phyloP scores from a whole-genome alignment of 83 land plant genomes.

The Diphasiastrum complanatum region DNA sequence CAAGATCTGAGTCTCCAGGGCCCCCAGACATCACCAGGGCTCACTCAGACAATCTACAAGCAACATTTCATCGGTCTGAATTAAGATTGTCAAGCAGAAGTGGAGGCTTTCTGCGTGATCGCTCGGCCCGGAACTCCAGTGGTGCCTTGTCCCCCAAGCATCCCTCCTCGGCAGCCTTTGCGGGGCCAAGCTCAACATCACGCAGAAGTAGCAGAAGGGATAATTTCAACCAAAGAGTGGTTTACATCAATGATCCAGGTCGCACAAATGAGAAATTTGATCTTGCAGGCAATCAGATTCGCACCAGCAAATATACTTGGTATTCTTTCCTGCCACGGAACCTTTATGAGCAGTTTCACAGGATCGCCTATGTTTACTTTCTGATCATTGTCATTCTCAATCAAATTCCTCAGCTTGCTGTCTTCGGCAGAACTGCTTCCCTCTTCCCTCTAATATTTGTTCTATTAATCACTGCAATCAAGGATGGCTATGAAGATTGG shows the following conservation, averaged over 20 bases:
- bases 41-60: too few relatives aligned
- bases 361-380: constrained; percentile 5
- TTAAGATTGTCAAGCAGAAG: too few relatives aligned
- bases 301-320: constrained; percentile 10
- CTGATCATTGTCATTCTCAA: too few relatives aligned
- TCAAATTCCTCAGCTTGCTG: background rate
- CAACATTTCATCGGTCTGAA: too few relatives aligned
- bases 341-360: constrained; percentile 6
- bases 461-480: constrained; percentile 1
- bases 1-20: too few relatives aligned
- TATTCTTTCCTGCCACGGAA: constrained; percentile 1
- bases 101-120: too few relatives aligned
- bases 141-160: too few relatives aligned
- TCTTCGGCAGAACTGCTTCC: constrained; percentile 1
- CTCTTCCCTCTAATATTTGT: background rate
- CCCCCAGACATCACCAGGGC: too few relatives aligned
- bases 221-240: background rate
- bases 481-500: constrained; percentile 10
- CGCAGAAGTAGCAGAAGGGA: background rate
- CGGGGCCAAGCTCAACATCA: background rate
- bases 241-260: constrained; percentile 3
- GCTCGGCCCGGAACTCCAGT: too few relatives aligned
- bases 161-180: background rate
- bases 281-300: constrained; percentile 4
- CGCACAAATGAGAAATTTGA: constrained; percentile 1